A percentile compares a stretch with the other conserved stretches of the same genome.
Conservation (phyloP, 495 filamentous ascomycete genomes). For the Sabuloglossum arenarium region DNA sequence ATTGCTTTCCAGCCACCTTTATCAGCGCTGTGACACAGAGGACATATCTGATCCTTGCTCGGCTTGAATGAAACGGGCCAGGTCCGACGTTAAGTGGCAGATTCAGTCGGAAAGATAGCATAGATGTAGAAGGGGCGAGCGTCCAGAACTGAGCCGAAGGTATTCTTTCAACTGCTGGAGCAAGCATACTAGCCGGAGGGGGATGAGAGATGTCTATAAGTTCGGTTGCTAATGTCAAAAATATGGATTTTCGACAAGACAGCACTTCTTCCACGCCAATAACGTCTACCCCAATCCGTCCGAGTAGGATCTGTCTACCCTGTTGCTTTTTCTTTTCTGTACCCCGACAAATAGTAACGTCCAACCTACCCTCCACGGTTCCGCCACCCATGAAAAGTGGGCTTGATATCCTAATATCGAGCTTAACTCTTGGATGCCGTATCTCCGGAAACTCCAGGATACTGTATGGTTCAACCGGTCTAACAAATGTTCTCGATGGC, state of each 20-base stretch:
- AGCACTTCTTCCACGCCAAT: slow-evolving; percentile 29
- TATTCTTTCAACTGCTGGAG: slow-evolving; percentile 8
- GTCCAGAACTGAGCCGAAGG: slow-evolving; percentile 19
- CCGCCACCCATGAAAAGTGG: slow-evolving; percentile 20
- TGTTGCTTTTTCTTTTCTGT: slow-evolving; percentile 9
- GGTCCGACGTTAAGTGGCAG: slow-evolving; percentile 33
- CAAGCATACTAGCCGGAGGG: slow-evolving; percentile 27
- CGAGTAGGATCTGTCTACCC: slow-evolving; percentile 16
- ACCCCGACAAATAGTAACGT: slow-evolving; percentile 18
- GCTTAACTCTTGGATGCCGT: slow-evolving; percentile 16
- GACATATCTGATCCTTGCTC: slow-evolving; percentile 29
- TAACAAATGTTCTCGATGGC: slow-evolving; percentile 20
- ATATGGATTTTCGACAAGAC: slow-evolving; percentile 20
- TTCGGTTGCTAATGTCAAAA: slow-evolving; percentile 27
- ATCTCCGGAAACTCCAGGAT: slow-evolving; percentile 18
- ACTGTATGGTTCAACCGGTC: slow-evolving; percentile 17
- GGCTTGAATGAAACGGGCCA: slow-evolving; percentile 29
- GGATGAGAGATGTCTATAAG: slow-evolving; percentile 27
- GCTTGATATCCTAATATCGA: slow-evolving; percentile 17
- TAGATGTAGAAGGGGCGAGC: slow-evolving; percentile 21
- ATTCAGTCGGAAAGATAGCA: slow-evolving; percentile 29
- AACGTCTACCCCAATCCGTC: slow-evolving; percentile 26
- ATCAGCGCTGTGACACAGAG: slow-evolving; percentile 21
- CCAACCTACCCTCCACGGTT: slow-evolving; percentile 19
- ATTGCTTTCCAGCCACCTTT: slow-evolving; percentile 19